Base-by-base conservation (phyloP, 2,329 filamentous ascomycete genomes). In the Didymellaceae sp. region DNA sequence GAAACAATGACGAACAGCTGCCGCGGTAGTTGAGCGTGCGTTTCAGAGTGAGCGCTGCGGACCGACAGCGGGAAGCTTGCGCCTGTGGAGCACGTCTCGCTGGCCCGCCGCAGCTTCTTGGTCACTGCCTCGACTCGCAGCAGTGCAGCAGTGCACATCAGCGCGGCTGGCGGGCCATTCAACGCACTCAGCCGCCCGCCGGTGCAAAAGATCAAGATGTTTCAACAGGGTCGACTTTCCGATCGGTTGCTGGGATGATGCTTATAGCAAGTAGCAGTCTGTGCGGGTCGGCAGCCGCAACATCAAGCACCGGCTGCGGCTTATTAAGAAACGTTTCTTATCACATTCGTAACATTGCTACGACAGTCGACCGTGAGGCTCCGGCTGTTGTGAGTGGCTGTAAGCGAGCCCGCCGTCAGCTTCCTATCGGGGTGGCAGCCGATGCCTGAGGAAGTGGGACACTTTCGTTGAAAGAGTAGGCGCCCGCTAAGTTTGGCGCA, bases 341-440 rank as follows among this genome's bases (percentile, higher is more conserved):
- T 46, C 48, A 28, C 8, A 7, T 17, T 20, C 11, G 45, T 49
- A 58, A 57, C 58, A 58, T 52, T 61, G 52, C 46, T 51, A n/a
- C n/a, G 24, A 62, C 55, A 50, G 55, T 58, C 55, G 45, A 56
- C 57, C 45, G 46, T 57, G 65, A 11, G 63, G 66, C 64, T 72
- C 70, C 70, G 70, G 48, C 35, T 24, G 33, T 58, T 26, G 37
- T 67, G 59, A 72, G 46, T 72, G 70, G 70, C 55, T 50, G 54
- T 40, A n/a, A 13, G 24, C 11, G 39, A 63, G 68, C 69, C 63
- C 67, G 66, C 67, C 68, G 67, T 68, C 62, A 62, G 61, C 62
- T 70, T 61, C 65, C 66, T 66, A 72, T 73, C 70, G 66, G 66
- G 63, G 60, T 51, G 57, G 57, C 62, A 63, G 65, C 65, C 68